Percentiles rank a stretch among this genome's conserved stretches.
phyloP scores from a whole-genome alignment of 768 basidiomycete genomes.

The Atractiella rhizophila region DNA sequence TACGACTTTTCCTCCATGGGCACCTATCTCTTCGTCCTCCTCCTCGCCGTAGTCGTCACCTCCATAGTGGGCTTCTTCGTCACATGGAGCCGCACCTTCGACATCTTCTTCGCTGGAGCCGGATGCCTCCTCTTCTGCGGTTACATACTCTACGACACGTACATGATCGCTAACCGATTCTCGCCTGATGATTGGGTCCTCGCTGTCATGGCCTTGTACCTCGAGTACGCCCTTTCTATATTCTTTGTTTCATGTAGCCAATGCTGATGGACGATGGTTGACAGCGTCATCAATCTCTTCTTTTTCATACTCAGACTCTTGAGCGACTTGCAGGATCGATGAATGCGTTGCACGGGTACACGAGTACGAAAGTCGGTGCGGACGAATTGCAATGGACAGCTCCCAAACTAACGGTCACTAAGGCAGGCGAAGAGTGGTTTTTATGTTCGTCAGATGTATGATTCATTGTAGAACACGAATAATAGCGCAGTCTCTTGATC shows the following conservation, averaged over 20 bases:
- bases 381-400: too few relatives aligned
- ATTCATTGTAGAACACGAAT: too few relatives aligned
- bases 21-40: constrained; percentile 63
- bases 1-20: constrained; percentile 87
- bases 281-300: constrained; percentile 42
- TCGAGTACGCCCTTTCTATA: constrained; percentile 37
- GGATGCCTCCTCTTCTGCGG: constrained; percentile 10
- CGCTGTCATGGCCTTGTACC: constrained; percentile 74
- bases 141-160: constrained; percentile 48
- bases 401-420: too few relatives aligned
- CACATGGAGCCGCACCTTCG: constrained; percentile 56
- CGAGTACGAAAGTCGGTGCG: background rate
- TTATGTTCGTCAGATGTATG: too few relatives aligned
- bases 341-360: background rate
- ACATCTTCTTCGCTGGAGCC: constrained; percentile 29
- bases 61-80: constrained; percentile 51
- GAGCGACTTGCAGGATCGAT: constrained; percentile 23
- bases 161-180: constrained; percentile 58
- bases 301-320: constrained; percentile 61
- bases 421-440: too few relatives aligned
- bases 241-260: background rate
- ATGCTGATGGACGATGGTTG: background rate
- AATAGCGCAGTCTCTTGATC: too few relatives aligned
- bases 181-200: constrained; percentile 85
- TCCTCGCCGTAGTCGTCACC: constrained; percentile 11